phyloP scores from a whole-genome alignment of 78 protist genomes.

The Pelomyxa schiedti region DNA sequence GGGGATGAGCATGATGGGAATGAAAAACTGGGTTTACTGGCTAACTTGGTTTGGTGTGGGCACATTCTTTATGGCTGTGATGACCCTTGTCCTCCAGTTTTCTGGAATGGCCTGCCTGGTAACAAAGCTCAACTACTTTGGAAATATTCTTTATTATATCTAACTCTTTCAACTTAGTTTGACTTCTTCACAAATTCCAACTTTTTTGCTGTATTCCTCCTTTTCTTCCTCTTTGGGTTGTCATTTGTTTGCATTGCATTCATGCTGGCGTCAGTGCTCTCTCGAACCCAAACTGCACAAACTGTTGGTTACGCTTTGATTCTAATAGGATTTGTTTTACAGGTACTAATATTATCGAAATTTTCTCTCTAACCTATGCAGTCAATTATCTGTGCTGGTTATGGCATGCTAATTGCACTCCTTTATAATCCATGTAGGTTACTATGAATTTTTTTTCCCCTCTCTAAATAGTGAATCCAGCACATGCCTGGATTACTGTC shows the following conservation, averaged over 20 bases:
- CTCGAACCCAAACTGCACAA: conserved; percentile 4
- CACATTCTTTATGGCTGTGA: background rate
- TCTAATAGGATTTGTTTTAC: background rate
- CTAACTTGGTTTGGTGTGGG: conserved; percentile 4
- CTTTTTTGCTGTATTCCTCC: background rate
- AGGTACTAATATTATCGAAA: background rate
- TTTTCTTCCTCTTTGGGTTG: background rate
- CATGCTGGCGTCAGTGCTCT: conserved; percentile 9
- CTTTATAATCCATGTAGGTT: background rate
- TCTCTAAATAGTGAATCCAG: too few relatives aligned
- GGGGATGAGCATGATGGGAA: conserved; percentile 18
- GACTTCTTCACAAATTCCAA: conserved; percentile 1
- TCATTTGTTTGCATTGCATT: conserved; percentile 1
- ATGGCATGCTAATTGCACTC: background rate
- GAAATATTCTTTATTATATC: background rate
- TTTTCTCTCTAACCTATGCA: background rate
- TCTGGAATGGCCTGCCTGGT: conserved; percentile 15
- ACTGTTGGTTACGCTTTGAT: conserved; percentile 12
- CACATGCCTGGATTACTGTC: background rate
- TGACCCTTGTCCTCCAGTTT: conserved; percentile 1
- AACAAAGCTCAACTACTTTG: background rate
- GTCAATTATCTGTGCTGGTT: conserved; percentile 4
- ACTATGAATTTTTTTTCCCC: too few relatives aligned
- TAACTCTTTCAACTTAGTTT: background rate
- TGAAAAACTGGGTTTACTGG: conserved; percentile 11